Percentiles rank a stretch among this genome's conserved stretches.
These are phyloP conservation scores for Dothiorella sarmentorum DNA, from an alignment of 2,329 filamentous ascomycete species.

Conservation along the genomic window DNA sequence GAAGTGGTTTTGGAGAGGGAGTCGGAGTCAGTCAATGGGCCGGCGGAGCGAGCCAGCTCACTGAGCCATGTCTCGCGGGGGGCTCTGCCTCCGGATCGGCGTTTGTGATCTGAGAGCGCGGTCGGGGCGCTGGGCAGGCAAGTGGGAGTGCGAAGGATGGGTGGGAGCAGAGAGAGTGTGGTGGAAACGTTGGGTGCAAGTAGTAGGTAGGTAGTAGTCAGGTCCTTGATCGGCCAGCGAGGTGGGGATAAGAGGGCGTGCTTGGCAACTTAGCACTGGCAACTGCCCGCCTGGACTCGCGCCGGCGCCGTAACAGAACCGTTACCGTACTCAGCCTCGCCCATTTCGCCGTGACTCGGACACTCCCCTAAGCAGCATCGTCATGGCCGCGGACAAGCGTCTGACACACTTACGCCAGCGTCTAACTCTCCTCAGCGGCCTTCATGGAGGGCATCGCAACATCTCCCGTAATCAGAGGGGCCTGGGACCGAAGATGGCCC, in stretches of 20 bases:
- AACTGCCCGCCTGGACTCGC: conserved; percentile 1
- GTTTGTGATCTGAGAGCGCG: neutral
- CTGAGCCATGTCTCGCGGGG: conserved; percentile 30
- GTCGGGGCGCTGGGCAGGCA: neutral
- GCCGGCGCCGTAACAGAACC: neutral
- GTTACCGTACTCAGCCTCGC: neutral
- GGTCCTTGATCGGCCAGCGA: conserved; percentile 11
- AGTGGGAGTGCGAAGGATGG: neutral
- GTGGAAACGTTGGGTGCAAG: too few species aligned
- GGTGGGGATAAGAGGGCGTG: conserved; percentile 10
- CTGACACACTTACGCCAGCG: conserved; percentile 7
- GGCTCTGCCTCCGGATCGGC: conserved; percentile 6
- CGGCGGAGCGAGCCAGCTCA: conserved; percentile 27
- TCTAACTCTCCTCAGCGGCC: too few species aligned
- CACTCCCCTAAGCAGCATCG: neutral
- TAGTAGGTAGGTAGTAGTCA: neutral
- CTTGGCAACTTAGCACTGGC: neutral
- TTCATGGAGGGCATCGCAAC: conserved; percentile 8
- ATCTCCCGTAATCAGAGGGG: conserved; percentile 11
- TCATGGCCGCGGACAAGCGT: neutral
- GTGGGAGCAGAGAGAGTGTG: too few species aligned
- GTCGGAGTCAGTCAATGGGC: conserved; percentile 20
- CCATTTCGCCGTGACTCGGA: conserved; percentile 4
- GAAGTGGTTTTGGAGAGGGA: neutral
- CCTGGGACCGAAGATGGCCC: neutral